These are phyloP conservation scores for Cystobasidium sp. DNA, from an alignment of 1,284 basidiomycete species.

Conservation along the genomic window DNA sequence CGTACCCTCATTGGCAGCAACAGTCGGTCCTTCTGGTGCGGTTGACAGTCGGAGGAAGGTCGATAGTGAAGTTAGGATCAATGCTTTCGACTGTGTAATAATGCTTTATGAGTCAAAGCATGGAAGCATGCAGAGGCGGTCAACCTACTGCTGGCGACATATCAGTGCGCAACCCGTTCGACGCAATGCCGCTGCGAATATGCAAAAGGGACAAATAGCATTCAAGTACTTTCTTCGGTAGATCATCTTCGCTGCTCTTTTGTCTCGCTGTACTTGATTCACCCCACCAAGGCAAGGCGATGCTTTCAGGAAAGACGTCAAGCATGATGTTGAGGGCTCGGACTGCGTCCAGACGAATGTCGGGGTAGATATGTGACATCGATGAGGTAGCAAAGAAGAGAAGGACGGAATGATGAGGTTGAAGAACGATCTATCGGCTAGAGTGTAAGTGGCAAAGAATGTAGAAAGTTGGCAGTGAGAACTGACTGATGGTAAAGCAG, in stretches of 20 bases:
- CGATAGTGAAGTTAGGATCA: conserved; percentile 55
- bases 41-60: conserved; percentile 62
- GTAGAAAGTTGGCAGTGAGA: not conserved
- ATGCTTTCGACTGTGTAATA: conserved; percentile 47
- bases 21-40: conserved; percentile 32
- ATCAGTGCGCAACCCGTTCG: conserved; percentile 52
- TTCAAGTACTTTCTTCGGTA: conserved; percentile 65
- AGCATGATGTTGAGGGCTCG: conserved; percentile 79
- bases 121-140: conserved; percentile 20
- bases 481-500: conserved; percentile 66
- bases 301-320: conserved; percentile 69
- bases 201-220: conserved; percentile 75
- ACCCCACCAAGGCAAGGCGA: conserved; percentile 78
- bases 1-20: conserved; percentile 19
- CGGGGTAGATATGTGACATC: conserved; percentile 91
- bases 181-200: conserved; percentile 25
- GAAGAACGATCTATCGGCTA: conserved; percentile 20
- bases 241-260: conserved; percentile 21
- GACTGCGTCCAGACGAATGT: conserved; percentile 87
- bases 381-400: conserved; percentile 87
- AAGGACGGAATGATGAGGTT: conserved; percentile 55
- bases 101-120: conserved; percentile 65
- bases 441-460: not conserved
- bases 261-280: conserved; percentile 20
- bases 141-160: conserved; percentile 67